Conservation (phyloP, 352 stramenopile genomes). For the Pythium dissotocum region DNA sequence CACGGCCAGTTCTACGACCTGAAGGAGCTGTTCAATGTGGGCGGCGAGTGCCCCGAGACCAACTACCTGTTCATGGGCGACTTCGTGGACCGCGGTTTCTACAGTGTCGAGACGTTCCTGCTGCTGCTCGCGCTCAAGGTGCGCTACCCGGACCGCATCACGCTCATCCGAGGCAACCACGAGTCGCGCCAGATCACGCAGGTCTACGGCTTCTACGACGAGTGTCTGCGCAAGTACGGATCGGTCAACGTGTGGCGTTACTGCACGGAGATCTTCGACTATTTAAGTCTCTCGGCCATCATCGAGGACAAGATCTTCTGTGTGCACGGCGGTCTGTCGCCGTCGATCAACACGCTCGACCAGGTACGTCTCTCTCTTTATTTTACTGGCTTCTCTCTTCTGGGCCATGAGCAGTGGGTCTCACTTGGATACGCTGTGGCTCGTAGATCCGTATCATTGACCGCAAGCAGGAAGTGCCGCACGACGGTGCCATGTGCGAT, state of each 20-base stretch:
- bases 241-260: constrained; percentile 99
- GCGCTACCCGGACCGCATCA: constrained; percentile 98
- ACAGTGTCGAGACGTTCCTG: constrained; percentile 99
- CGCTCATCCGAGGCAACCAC: constrained; percentile 99
- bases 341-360: constrained; percentile 90
- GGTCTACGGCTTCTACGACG: constrained; percentile 99
- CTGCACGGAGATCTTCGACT: constrained; percentile 99
- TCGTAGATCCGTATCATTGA: constrained; percentile 88
- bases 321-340: constrained; percentile 98
- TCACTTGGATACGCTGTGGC: neutral
- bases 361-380: constrained; percentile 38
- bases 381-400: neutral
- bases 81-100: constrained; percentile 99
- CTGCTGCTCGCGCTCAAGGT: constrained; percentile 98
- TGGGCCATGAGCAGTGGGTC: neutral
- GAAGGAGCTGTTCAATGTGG: constrained; percentile 98
- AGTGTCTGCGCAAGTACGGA: constrained; percentile 98
- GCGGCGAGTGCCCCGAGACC: constrained; percentile 97
- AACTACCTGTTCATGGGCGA: constrained; percentile 99
- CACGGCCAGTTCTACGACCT: constrained; percentile 99
- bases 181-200: constrained; percentile 98
- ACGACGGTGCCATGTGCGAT: constrained; percentile 99
- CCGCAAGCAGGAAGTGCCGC: constrained; percentile 98
- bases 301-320: constrained; percentile 99
- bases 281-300: constrained; percentile 97